These are phyloP conservation scores for Luffa acutangula DNA, from an alignment of 306 rosid species.

Conservation along the genomic window DNA sequence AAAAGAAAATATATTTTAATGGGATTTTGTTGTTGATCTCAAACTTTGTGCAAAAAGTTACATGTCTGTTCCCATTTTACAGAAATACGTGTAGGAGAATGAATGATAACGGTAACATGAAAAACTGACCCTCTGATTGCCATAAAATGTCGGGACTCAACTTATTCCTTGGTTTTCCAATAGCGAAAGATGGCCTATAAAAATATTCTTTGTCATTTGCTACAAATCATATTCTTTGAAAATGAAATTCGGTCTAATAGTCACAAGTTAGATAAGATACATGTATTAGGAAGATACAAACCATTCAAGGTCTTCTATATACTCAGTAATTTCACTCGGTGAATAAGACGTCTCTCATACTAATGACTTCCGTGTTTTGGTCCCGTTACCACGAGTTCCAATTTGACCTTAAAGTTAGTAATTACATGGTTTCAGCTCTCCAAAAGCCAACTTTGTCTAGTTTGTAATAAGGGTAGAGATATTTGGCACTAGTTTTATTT, in stretches of 20 bases:
- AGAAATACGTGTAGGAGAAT: neutral
- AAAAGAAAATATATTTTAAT: neutral
- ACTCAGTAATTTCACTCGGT: neutral
- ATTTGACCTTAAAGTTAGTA: neutral
- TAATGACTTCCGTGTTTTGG: too few species aligned
- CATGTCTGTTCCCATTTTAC: neutral
- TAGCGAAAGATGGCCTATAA: neutral
- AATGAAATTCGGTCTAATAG: neutral
- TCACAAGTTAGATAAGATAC: neutral
- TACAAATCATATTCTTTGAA: neutral
- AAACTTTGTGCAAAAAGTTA: neutral
- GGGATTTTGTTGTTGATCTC: neutral
- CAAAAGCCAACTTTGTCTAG: neutral
- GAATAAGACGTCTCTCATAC: neutral
- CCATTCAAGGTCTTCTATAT: neutral
- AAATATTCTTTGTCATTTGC: neutral
- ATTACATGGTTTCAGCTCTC: neutral
- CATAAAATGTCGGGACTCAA: neutral
- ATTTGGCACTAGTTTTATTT: neutral
- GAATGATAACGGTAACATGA: neutral
- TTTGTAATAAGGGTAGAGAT: neutral
- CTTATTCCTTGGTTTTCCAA: neutral
- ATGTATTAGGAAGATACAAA: neutral
- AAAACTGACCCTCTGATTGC: neutral
- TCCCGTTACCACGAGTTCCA: neutral